These are phyloP conservation scores for Xylaria arbuscula DNA, from an alignment of 2,329 filamentous ascomycete species.

Conservation along the genomic window DNA sequence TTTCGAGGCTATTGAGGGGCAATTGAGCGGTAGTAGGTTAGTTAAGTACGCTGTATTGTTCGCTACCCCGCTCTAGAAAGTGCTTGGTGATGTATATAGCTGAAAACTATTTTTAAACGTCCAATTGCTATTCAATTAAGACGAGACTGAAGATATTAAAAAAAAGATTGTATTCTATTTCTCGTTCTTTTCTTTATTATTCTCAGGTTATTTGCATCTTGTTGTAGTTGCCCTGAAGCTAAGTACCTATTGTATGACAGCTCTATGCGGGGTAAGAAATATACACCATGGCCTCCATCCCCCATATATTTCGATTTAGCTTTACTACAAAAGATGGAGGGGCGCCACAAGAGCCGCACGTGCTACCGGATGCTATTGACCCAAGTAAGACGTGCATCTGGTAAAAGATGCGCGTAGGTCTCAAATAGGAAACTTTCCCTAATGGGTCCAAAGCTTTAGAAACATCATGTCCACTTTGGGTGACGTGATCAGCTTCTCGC, in stretches of 20 bases:
- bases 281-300: neutral
- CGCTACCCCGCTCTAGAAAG: too few species aligned
- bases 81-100: too few species aligned
- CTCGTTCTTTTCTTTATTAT: too few species aligned
- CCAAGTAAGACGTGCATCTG: neutral
- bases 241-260: neutral
- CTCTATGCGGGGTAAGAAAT: neutral
- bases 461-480: neutral
- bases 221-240: neutral
- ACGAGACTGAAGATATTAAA: too few species aligned
- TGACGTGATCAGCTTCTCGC: conserved; percentile 5
- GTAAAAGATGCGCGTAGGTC: neutral
- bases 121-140: too few species aligned
- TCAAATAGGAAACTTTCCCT: conserved; percentile 14
- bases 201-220: too few species aligned
- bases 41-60: too few species aligned
- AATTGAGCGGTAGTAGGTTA: neutral
- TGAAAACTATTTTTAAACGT: too few species aligned
- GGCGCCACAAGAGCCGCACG: neutral
- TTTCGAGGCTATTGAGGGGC: neutral
- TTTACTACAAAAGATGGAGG: neutral
- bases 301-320: neutral
- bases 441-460: neutral
- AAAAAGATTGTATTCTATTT: too few species aligned
- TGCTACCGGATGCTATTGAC: neutral